Base-by-base conservation (phyloP, 2,329 filamentous ascomycete genomes). In the Botrytis fragariae region DNA sequence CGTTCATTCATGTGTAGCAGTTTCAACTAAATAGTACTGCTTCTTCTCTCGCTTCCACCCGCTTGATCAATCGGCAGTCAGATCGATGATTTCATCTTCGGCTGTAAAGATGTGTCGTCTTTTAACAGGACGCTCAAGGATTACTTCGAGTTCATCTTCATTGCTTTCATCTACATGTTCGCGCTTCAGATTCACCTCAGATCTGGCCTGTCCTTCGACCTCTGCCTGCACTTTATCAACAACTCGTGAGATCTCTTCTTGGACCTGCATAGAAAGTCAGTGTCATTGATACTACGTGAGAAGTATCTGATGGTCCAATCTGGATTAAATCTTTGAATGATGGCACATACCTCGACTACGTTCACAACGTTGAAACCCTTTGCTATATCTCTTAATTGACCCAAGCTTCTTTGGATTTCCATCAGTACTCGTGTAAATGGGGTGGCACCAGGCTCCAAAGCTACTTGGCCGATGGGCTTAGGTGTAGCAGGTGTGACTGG, bases 71-170 rank as follows among this genome's bases (percentile, higher is more conserved):
- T 57, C n/a, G 48, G 37, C 22, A 32, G 72, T 73, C 29, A 73
- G 32, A 37, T 73, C 72, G 39, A 73, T 45, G 9, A 73, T 64
- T 18, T 63, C 8, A 44, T 73, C 72, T n/a, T 51, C 68, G 18
- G 42, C 59, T 16, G 65, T 59, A 37, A 71, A 71, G 18, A 73
- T 35, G 20, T 73, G 72, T 6, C 65, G 72, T 64, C 72, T 73
- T 32, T 73, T 73, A 8, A 73, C 72, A 10, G 72, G 72, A 35
- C 72, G 59, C 59, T 73, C 72, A 22, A 73, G 72, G 22, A 73
- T 32, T 14, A 73, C 12, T 44, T 73, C 59, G 42, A 51, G n/a
- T 32, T 57, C 16, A 20, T 73, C 72, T 37, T 73, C 72, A 39
- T 73, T 45, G 29, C 10, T n/a, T 25, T 64, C 67, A 25, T 32